Percentiles rank a stretch among this genome's conserved stretches.
Evolutionary conservation across 1,139 yeast genomes (phyloP).

Genomic region (Hyphopichia khmerensis): DNA sequence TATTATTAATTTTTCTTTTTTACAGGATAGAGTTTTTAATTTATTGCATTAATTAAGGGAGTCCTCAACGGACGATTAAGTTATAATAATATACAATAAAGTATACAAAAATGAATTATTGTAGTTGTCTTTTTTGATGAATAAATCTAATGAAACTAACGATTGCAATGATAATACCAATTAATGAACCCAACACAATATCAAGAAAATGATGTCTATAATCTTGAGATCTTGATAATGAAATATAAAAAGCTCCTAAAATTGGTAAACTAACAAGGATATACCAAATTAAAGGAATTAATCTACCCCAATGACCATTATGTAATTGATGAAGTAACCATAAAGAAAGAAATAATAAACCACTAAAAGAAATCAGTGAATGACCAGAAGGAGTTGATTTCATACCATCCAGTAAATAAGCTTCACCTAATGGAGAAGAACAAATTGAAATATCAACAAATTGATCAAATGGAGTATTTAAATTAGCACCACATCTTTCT

Average conservation of each 20-base stretch:
- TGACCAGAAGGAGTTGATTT: constrained; percentile 85
- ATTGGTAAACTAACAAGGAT: constrained; percentile 17
- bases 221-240: constrained; percentile 66
- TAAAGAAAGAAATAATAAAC: constrained; percentile 58
- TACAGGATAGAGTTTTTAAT: constrained; percentile 13
- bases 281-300: constrained; percentile 4
- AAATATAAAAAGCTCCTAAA: constrained; percentile 48
- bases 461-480: constrained; percentile 31
- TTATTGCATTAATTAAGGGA: constrained; percentile 52
- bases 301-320: constrained; percentile 16
- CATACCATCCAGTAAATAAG: constrained; percentile 66
- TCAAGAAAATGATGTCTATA: constrained; percentile 78
- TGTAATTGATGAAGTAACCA: constrained; percentile 62
- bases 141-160: neutral
- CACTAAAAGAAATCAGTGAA: constrained; percentile 66
- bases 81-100: constrained; percentile 7
- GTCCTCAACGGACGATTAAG: constrained; percentile 53
- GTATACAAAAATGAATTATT: neutral
- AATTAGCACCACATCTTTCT: constrained; percentile 57
- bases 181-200: constrained; percentile 52
- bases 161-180: constrained; percentile 23
- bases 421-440: constrained; percentile 44
- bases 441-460: constrained; percentile 39
- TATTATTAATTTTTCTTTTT: constrained; percentile 7
- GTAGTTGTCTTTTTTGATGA: neutral